These are phyloP conservation scores for Candolleomyces efflorescens DNA, from an alignment of 768 basidiomycete species.

Conservation along the genomic window DNA sequence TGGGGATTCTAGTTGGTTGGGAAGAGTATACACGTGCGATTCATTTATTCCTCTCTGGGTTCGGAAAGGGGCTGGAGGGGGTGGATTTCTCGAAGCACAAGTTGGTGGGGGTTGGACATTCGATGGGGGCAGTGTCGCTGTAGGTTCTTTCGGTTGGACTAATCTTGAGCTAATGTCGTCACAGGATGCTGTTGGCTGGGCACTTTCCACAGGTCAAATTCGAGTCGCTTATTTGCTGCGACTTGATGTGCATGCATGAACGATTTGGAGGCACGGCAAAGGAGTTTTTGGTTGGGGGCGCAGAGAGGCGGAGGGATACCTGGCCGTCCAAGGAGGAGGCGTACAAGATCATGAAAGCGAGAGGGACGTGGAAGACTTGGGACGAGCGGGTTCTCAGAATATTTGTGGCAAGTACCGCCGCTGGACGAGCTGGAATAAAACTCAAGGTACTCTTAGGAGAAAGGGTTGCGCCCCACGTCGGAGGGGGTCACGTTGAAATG, in stretches of 20 bases:
- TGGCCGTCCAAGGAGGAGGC: slow-evolving; percentile 53
- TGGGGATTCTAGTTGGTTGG: slow-evolving; percentile 38
- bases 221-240: slow-evolving; percentile 37
- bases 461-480: slow-evolving; percentile 39
- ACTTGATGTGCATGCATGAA: slow-evolving; percentile 36
- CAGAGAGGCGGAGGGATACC: slow-evolving; percentile 39
- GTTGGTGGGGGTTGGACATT: slow-evolving; percentile 51
- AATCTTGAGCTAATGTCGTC: neutral
- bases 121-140: slow-evolving; percentile 48
- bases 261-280: slow-evolving; percentile 10
- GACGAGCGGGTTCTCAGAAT: slow-evolving; percentile 42
- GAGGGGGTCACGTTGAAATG: slow-evolving; percentile 49
- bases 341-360: slow-evolving; percentile 29
- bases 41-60: slow-evolving; percentile 43
- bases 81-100: slow-evolving; percentile 44
- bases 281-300: slow-evolving; percentile 24
- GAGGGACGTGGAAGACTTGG: slow-evolving; percentile 43
- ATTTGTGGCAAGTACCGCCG: slow-evolving; percentile 32
- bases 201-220: slow-evolving; percentile 36
- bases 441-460: slow-evolving; percentile 25
- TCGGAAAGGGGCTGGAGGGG: slow-evolving; percentile 40
- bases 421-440: neutral
- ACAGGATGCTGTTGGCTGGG: slow-evolving; percentile 38
- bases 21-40: slow-evolving; percentile 48
- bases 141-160: slow-evolving; percentile 19